These are phyloP conservation scores for Thyridium curvatum DNA, from an alignment of 2,329 filamentous ascomycete species.

Conservation along the genomic window DNA sequence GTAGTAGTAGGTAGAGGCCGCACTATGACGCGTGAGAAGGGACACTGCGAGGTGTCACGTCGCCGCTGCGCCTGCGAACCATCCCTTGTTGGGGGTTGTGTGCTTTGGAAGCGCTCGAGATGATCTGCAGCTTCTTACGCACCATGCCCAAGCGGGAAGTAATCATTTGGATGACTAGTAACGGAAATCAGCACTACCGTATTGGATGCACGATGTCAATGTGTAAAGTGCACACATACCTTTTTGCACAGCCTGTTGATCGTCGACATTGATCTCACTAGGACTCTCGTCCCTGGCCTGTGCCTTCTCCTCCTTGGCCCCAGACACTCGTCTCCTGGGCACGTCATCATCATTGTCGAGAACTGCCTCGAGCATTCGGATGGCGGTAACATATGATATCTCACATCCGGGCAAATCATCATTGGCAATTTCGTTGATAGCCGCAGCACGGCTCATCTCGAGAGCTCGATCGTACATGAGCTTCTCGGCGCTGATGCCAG, in stretches of 20 bases:
- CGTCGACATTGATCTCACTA: conserved; percentile 57
- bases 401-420: conserved; percentile 85
- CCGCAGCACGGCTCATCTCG: conserved; percentile 92
- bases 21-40: conserved; percentile 36
- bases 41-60: conserved; percentile 48
- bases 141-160: conserved; percentile 47
- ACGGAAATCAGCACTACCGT: conserved; percentile 1
- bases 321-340: conserved; percentile 27
- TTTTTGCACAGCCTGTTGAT: conserved; percentile 66
- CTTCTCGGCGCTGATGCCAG: conserved; percentile 89
- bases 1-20: neutral
- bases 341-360: conserved; percentile 71
- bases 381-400: conserved; percentile 86
- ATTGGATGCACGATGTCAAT: neutral
- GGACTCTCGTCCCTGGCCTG: conserved; percentile 31
- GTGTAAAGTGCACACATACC: conserved; percentile 45
- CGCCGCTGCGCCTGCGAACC: conserved; percentile 46
- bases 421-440: conserved; percentile 91
- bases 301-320: conserved; percentile 35
- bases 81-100: conserved; percentile 32
- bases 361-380: conserved; percentile 91
- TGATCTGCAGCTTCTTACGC: conserved; percentile 55
- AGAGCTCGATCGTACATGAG: conserved; percentile 96
- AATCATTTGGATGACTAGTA: conserved; percentile 57
- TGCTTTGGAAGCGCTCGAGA: conserved; percentile 50